Base-by-base conservation (phyloP, 306 rosid genomes). In the Vachellia pachyceras region DNA sequence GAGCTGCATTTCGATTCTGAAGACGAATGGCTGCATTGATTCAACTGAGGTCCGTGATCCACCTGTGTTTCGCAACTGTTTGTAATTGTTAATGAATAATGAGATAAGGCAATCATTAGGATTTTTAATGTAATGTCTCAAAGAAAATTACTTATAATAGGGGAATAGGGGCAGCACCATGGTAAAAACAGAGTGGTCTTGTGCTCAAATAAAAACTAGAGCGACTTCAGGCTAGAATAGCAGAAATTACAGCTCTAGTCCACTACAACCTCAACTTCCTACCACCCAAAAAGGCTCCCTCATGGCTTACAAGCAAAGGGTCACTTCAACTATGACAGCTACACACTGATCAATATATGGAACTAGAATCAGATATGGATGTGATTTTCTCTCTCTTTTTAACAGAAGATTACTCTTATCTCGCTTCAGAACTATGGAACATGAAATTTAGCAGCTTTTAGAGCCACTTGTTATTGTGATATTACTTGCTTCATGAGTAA, bases 401-500 rank as follows among this genome's bases (percentile, higher is more conserved):
- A 14, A 36, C 72, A 6, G 13, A 25, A 65, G 11, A 65, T 68
- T 18, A 7, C 40, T 58, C 33, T 50, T 20, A 3, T 41, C 50
- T 25, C 29, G 47, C 15, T 11, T 35, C 44, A 64, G 10, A 0
- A 64, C 37, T 6, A 15, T n/a, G 46, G 14, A 40, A 41, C 70
- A 75, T 41, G 42, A 1, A 23, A 33, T n/a, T 76, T 25, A 3
- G 42, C 69, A 58, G 55, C 40, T 18, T 6, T 9, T 52, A 8
- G 11, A 76, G 75, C 41, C 70, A 23, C 57, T 58, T 25, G 6
- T 58, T 25, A 7, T 40, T 58, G 55, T 75, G 69, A 75, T 75
- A 57, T 75, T 75, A 22, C 79, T 58, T 37, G 40, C 50, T 20
- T 74, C 29, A 57, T 8, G 69, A 15, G 55, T 4, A n/a, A 39